These are phyloP conservation scores for Fusarium tricinctum DNA, from an alignment of 2,329 filamentous ascomycete species.

Conservation along the genomic window DNA sequence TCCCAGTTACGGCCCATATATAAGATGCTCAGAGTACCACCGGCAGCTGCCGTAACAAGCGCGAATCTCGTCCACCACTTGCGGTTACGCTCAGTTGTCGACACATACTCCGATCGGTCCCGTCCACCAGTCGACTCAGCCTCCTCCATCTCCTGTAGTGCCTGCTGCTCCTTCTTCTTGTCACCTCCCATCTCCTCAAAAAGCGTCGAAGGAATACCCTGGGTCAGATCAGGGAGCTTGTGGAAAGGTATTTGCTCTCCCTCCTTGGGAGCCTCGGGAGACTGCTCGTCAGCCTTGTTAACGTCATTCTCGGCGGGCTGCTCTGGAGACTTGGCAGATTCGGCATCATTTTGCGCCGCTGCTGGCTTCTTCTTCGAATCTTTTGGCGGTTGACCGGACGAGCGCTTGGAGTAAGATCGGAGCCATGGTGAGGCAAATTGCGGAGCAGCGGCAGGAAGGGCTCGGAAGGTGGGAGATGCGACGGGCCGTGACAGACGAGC, in stretches of 20 bases:
- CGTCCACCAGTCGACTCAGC: conserved; percentile 52
- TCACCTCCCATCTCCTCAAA: conserved; percentile 76
- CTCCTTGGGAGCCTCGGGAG: conserved; percentile 52
- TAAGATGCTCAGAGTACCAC: conserved; percentile 69
- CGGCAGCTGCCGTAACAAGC: conserved; percentile 72
- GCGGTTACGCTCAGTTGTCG: conserved; percentile 87
- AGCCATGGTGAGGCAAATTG: conserved; percentile 48
- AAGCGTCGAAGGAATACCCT: conserved; percentile 93
- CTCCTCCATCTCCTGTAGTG: conserved; percentile 57
- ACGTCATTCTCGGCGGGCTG: conserved; percentile 39
- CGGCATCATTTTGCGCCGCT: conserved; percentile 34
- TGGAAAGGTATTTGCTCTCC: conserved; percentile 66
- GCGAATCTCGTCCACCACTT: conserved; percentile 81
- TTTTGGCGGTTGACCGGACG: conserved; percentile 26
- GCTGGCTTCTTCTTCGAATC: conserved; percentile 36
- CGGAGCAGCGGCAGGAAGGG: conserved; percentile 41
- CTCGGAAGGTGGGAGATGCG: conserved; percentile 45
- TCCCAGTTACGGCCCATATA: conserved; percentile 94
- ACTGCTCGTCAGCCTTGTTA: conserved; percentile 43
- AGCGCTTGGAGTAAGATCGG: conserved; percentile 50
- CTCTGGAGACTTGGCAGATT: conserved; percentile 34
- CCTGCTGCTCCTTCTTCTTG: conserved; percentile 53
- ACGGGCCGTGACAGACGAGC: conserved; percentile 49
- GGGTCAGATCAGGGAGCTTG: conserved; percentile 90
- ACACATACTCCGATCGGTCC: conserved; percentile 81